These are phyloP conservation scores for Ustilago xerochloae DNA, from an alignment of 1,284 basidiomycete genomes.

Conservation along the genomic window DNA sequence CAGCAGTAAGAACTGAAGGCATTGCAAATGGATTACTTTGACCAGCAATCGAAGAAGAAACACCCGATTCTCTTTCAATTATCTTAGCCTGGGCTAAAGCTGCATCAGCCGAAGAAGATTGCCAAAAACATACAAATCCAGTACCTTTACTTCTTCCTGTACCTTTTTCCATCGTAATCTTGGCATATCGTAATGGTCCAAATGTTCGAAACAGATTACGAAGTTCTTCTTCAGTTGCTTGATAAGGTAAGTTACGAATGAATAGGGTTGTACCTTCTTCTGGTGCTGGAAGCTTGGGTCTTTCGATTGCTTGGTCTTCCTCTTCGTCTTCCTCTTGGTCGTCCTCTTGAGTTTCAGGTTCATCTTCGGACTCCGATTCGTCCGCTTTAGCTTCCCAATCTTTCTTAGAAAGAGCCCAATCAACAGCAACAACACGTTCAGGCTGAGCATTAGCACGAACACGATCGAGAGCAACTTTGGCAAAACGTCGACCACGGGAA, in stretches of 20 bases:
- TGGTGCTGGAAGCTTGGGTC: constrained; percentile 57
- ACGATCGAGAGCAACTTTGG: constrained; percentile 70
- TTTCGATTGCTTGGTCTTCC: constrained; percentile 48
- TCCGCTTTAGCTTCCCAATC: constrained; percentile 82
- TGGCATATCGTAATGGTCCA: constrained; percentile 91
- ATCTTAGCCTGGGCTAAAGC: constrained; percentile 79
- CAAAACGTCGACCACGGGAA: constrained; percentile 76
- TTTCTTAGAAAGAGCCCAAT: constrained; percentile 95
- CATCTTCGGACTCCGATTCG: constrained; percentile 70
- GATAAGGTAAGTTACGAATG: constrained; percentile 91
- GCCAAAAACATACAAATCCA: constrained; percentile 98
- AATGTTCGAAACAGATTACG: constrained; percentile 73
- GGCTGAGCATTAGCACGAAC: constrained; percentile 55
- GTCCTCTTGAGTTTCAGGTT: constrained; percentile 35
- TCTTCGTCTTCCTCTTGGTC: constrained; percentile 64
- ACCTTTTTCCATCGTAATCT: constrained; percentile 85
- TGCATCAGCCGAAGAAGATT: constrained; percentile 86
- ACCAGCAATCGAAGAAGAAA: constrained; percentile 11
- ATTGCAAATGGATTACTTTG: constrained; percentile 62
- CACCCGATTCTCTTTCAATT: constrained; percentile 58
- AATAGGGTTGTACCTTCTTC: constrained; percentile 85
- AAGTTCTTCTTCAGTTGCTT: constrained; percentile 72
- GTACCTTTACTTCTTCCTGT: constrained; percentile 91
- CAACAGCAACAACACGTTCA: constrained; percentile 86
- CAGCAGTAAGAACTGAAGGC: constrained; percentile 76